Base-by-base conservation (phyloP, 768 basidiomycete species). In the Pisolithus marmoratus region DNA sequence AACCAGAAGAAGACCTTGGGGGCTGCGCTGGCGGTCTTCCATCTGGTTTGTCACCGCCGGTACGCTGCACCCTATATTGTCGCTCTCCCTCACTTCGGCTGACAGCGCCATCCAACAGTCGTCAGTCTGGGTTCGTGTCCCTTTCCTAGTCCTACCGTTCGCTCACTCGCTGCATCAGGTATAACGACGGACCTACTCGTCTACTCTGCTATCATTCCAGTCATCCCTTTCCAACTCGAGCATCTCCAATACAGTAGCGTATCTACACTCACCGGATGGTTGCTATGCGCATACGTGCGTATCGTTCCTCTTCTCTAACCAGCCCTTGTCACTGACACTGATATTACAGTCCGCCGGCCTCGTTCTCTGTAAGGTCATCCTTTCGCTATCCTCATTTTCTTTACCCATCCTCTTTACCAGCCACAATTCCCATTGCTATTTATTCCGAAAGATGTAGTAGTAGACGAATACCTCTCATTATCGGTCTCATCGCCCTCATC, bases 201-300 rank as follows among this genome's bases (percentile, higher is more conserved):
- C 9, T 84, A 84, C 58, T 79, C 81, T 4, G 70, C 81, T 24
- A 78, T 83, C 51, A 77, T 83, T 29, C 83, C 83, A 8, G 81
- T 84, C 27, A 72, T 84, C 51, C 82, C 83, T 2, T 84, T 84
- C 58, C 82, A 80, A 31, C 74, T 85, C 22, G 75, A 82, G 57
- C 61, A 51, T 5, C 70, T 84, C 44, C 64, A 72, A 0, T 79
- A 78, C 51, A 59, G 61, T 8, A 50, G 66, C 11, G 73, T 81
- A 22, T 82, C 81, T 31, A 69, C 72, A 2, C 72, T 74, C 27
- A 73, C 78, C 0, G 82, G 83, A 27, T 85, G 82, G 82, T 67
- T 85, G 3, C 67, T 84, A 15, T 82, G 78, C 56, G 74, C 79
- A 53, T 84, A 75, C 54, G 83, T 82, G 54, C 46, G 78, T 71